Conservation (phyloP, 306 rosid genomes). For the Quercus cerris region DNA sequence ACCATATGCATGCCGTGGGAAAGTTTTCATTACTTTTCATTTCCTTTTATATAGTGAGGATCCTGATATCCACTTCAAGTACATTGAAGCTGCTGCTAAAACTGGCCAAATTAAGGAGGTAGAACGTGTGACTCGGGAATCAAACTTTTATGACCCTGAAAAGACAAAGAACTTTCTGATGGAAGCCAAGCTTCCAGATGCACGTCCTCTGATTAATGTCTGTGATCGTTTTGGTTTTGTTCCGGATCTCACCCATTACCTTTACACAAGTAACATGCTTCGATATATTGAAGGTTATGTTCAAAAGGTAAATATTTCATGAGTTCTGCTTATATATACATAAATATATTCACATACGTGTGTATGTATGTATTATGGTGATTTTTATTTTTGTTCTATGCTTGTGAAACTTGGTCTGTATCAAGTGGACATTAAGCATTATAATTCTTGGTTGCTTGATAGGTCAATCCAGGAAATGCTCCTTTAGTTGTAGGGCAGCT, state of each 20-base stretch:
- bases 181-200: constrained; percentile 99
- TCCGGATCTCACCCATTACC: constrained; percentile 96
- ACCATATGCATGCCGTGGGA: not conserved
- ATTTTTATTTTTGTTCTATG: not conserved
- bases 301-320: constrained; percentile 95
- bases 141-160: constrained; percentile 94
- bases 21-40: not conserved
- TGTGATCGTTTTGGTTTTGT: constrained; percentile 99
- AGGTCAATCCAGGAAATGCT: constrained; percentile 99
- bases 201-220: constrained; percentile 94
- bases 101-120: constrained; percentile 99
- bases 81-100: constrained; percentile 99
- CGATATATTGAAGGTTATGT: constrained; percentile 99
- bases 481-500: constrained; percentile 98
- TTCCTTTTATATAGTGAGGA: constrained; percentile 61
- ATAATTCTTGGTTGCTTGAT: constrained; percentile 26
- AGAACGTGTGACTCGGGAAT: constrained; percentile 98
- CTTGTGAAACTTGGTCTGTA: not conserved
- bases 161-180: constrained; percentile 96
- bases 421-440: constrained; percentile 12
- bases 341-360: too few species aligned
- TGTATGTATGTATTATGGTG: too few species aligned
- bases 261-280: constrained; percentile 96
- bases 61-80: constrained; percentile 96
- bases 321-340: not conserved